Percentiles rank a stretch among this genome's conserved stretches.
Conservation (phyloP, 805 yeast species). For the Yamadazyma endophytica region DNA sequence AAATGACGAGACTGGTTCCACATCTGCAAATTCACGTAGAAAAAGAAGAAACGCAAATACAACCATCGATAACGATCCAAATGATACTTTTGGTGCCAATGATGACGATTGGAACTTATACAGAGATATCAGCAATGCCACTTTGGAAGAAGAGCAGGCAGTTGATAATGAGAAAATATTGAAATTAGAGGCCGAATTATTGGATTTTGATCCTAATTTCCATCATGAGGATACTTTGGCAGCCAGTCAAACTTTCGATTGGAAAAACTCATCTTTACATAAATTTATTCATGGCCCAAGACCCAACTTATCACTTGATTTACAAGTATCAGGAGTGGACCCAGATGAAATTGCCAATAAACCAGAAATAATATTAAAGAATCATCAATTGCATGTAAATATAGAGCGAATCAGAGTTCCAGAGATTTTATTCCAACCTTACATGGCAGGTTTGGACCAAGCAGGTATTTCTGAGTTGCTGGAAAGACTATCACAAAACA, state of each 20-base stretch:
- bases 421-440: constrained; percentile 88
- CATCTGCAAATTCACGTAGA: constrained; percentile 45
- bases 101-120: constrained; percentile 96
- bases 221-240: constrained; percentile 81
- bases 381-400: constrained; percentile 86
- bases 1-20: constrained; percentile 52
- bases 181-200: constrained; percentile 67
- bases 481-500: constrained; percentile 56
- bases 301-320: constrained; percentile 59
- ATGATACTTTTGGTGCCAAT: constrained; percentile 90
- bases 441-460: constrained; percentile 92
- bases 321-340: constrained; percentile 39
- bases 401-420: constrained; percentile 90
- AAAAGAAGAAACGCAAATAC: constrained; percentile 46
- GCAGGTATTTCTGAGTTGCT: constrained; percentile 85
- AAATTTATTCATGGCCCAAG: constrained; percentile 87
- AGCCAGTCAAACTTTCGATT: constrained; percentile 65
- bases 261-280: constrained; percentile 78
- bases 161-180: constrained; percentile 60
- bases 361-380: constrained; percentile 73
- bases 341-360: constrained; percentile 41
- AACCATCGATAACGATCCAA: constrained; percentile 84
- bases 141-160: constrained; percentile 77
- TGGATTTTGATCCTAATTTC: constrained; percentile 82
- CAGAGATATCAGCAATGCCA: constrained; percentile 71